These are phyloP conservation scores for Blumeriella jaapii DNA, from an alignment of 2,329 filamentous ascomycete genomes.

Conservation along the genomic window DNA sequence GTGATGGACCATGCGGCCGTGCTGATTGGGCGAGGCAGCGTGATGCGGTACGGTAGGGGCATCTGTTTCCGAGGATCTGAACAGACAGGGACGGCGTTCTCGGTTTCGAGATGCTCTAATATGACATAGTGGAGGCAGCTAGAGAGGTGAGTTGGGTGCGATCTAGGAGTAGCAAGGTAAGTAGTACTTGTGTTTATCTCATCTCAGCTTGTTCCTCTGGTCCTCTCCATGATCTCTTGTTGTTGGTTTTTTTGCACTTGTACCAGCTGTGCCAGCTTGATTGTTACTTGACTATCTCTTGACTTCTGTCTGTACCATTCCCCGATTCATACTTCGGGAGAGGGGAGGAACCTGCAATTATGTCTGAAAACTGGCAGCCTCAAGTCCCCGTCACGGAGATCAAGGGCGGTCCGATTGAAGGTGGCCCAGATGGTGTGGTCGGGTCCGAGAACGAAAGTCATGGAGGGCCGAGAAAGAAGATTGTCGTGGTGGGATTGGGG, in stretches of 20 bases:
- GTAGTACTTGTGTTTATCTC: background rate
- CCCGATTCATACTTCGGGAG: too few species aligned
- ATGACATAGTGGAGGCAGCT: background rate
- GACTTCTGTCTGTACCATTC: too few species aligned
- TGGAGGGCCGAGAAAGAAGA: conserved; percentile 40
- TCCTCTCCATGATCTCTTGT: background rate
- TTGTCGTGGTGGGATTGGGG: conserved; percentile 77
- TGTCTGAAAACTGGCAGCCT: conserved; percentile 23
- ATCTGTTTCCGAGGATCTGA: conserved; percentile 2
- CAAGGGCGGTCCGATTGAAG: conserved; percentile 15
- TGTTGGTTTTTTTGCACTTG: too few species aligned
- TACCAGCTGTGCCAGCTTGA: too few species aligned
- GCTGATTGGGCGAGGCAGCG: too few species aligned
- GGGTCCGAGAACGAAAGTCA: conserved; percentile 17
- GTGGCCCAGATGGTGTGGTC: conserved; percentile 18
- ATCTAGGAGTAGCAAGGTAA: background rate
- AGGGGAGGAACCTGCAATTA: conserved; percentile 1
- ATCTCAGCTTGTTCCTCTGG: background rate
- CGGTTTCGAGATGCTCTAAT: too few species aligned
- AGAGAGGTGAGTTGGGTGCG: background rate
- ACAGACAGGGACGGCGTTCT: too few species aligned
- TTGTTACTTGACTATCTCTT: too few species aligned
- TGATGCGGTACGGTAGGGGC: too few species aligned
- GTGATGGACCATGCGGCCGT: too few species aligned
- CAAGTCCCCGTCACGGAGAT: conserved; percentile 18